Conservation (phyloP, 2,329 filamentous ascomycete species). For the Stemphylium vesicarium region DNA sequence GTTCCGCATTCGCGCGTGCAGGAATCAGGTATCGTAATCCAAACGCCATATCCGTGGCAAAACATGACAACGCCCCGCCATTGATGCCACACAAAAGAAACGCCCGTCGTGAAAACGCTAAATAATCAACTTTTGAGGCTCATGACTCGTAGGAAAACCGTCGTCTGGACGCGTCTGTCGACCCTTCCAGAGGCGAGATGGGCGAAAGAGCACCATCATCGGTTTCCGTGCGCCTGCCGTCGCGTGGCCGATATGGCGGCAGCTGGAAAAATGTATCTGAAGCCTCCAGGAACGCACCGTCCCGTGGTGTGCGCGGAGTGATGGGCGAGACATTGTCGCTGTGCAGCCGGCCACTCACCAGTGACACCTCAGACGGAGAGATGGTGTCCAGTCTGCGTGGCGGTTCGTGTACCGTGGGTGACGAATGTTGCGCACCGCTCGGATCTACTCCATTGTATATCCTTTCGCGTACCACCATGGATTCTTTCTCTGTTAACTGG, state of each 20-base stretch:
- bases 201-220: constrained; percentile 43
- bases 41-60: constrained; percentile 19
- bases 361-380: constrained; percentile 34
- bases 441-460: constrained; percentile 55
- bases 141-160: constrained; percentile 50
- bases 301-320: constrained; percentile 40
- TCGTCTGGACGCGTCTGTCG: constrained; percentile 37
- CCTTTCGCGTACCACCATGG: constrained; percentile 53
- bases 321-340: constrained; percentile 34
- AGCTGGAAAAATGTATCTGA: constrained; percentile 41
- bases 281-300: constrained; percentile 42
- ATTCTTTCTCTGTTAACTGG: constrained; percentile 57
- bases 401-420: constrained; percentile 28
- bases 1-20: constrained; percentile 15
- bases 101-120: constrained; percentile 14
- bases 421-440: constrained; percentile 22
- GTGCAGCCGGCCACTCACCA: constrained; percentile 35
- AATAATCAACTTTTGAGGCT: constrained; percentile 25
- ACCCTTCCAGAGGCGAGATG: constrained; percentile 44
- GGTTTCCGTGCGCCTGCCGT: constrained; percentile 29
- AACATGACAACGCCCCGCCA: constrained; percentile 2
- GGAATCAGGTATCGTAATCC: constrained; percentile 17
- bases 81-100: constrained; percentile 16
- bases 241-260: constrained; percentile 30
- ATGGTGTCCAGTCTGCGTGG: constrained; percentile 32